Evolutionary conservation across 164 flowering plant genomes (phyloP).

Genomic region (Berberis vulgaris): DNA sequence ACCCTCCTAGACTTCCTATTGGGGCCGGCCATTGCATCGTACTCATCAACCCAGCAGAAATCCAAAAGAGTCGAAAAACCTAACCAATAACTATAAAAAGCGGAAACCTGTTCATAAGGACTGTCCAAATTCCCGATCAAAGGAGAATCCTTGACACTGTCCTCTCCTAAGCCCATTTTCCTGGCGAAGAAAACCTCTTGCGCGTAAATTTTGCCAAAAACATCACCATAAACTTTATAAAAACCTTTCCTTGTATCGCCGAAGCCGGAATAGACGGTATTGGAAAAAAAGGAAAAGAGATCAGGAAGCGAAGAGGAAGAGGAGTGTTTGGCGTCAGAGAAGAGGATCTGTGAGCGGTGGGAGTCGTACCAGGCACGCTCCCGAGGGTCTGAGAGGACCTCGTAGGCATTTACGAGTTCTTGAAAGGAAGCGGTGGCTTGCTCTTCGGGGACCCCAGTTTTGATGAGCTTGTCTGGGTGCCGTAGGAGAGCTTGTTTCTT

Average conservation of each 20-base stretch:
- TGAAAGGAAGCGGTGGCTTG: conserved; percentile 85
- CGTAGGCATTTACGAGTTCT: conserved; percentile 85
- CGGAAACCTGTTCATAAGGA: conserved; percentile 64
- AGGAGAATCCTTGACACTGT: conserved; percentile 63
- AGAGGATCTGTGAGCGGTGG: conserved; percentile 88
- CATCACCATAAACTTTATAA: conserved; percentile 63
- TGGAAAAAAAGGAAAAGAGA: conserved; percentile 56
- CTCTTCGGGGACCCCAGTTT: conserved; percentile 51
- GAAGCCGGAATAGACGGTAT: conserved; percentile 59
- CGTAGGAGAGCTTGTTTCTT: conserved; percentile 71
- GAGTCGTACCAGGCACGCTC: conserved; percentile 97
- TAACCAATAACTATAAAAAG: conserved; percentile 80
- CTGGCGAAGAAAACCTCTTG: conserved; percentile 52
- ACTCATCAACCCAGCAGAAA: conserved; percentile 80
- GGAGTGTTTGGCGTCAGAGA: conserved; percentile 31
- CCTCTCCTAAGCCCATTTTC: conserved; percentile 43
- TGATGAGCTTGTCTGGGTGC: conserved; percentile 88
- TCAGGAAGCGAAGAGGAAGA: conserved; percentile 22
- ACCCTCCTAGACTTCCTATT: conserved; percentile 61
- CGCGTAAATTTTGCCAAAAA: conserved; percentile 45
- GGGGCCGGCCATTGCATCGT: conserved; percentile 48
- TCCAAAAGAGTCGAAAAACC: conserved; percentile 78
- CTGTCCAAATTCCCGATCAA: conserved; percentile 72
- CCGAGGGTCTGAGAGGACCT: conserved; percentile 78
- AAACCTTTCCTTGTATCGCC: conserved; percentile 56